Base-by-base conservation (phyloP, 148 eudicot species). In the Suaeda aralocaspica region DNA sequence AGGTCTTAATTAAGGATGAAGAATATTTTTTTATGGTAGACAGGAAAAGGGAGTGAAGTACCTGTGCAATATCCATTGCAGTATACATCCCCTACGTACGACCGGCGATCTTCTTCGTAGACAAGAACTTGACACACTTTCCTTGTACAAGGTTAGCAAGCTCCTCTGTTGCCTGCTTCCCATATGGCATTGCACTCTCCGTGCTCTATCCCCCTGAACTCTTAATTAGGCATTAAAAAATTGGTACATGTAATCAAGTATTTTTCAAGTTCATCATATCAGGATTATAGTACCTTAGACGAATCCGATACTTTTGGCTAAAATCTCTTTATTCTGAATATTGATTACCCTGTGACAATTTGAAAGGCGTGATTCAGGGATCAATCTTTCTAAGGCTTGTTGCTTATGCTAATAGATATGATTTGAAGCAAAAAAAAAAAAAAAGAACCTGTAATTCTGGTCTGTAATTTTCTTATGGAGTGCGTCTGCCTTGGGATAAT, bases 1-100 rank as follows among this genome's bases (percentile, higher is more conserved):
- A n/a, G n/a, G n/a, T n/a, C n/a, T n/a, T n/a, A n/a, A n/a, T n/a
- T n/a, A n/a, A n/a, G n/a, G n/a, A n/a, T n/a, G n/a, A n/a, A n/a
- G n/a, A n/a, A n/a, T n/a, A 22, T 5, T 24, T 6, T 2, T 19
- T 60, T 26, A 59, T 48, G 28, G 39, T 50, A 22, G 45, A 69
- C 24, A 44, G 14, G 16, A 25, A 26, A 19, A 66, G 31, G 30
- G 14, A 60, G 59, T 41, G 45, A 39, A 41, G n/a, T 84, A 94
- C 99, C 99, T 94, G 99, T 41, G 82, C 90, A 77, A 94, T 89
- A 67, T 72, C 89, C 87, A 69, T 91, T 91, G 89, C 99, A 83
- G 76, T 94, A 94, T 39, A 91, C 68, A 74, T 94, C 99, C n/a
- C 96, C 97, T 2, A 94, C 97, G 39, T 48, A 74, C 97, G 92